These are phyloP conservation scores for Apiospora pterosperma DNA, from an alignment of 2,329 filamentous ascomycete species.

Conservation along the genomic window DNA sequence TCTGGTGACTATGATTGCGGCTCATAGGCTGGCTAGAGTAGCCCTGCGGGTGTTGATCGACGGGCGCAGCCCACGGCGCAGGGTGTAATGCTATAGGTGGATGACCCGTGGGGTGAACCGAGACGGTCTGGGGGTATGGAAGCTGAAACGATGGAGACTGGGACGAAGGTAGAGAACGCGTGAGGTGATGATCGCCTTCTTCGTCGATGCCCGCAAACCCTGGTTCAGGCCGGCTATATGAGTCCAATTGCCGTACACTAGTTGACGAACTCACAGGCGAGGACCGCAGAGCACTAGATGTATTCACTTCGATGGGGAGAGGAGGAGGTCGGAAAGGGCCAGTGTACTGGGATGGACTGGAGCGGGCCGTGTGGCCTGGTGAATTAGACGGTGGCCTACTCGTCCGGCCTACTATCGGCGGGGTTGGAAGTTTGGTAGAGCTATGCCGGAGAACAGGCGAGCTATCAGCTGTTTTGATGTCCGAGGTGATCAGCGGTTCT, in stretches of 20 bases:
- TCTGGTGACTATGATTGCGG: slow-evolving; percentile 40
- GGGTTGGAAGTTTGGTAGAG: background rate
- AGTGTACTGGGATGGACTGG: slow-evolving; percentile 21
- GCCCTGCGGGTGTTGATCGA: slow-evolving; percentile 25
- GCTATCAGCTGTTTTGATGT: background rate
- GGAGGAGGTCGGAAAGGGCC: slow-evolving; percentile 26
- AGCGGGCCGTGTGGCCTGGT: slow-evolving; percentile 16
- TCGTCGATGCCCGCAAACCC: slow-evolving; percentile 9
- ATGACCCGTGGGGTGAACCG: slow-evolving; percentile 14
- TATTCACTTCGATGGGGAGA: slow-evolving; percentile 13
- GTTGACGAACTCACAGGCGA: background rate
- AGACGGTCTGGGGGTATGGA: slow-evolving; percentile 20
- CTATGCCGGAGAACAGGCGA: background rate
- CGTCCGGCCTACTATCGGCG: background rate
- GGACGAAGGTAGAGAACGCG: slow-evolving; percentile 19
- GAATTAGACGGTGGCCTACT: slow-evolving; percentile 14
- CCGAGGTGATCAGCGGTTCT: slow-evolving; percentile 12
- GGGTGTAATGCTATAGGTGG: slow-evolving; percentile 17
- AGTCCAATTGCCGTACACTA: background rate
- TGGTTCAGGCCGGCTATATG: slow-evolving; percentile 4
- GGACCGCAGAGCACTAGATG: background rate
- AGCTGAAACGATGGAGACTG: slow-evolving; percentile 8
- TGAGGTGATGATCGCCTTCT: slow-evolving; percentile 10
- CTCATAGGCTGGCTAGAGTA: slow-evolving; percentile 51
- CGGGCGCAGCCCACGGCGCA: slow-evolving; percentile 17